phyloP scores from a whole-genome alignment of 495 filamentous ascomycete species.

The Hypoxylon fuscum region DNA sequence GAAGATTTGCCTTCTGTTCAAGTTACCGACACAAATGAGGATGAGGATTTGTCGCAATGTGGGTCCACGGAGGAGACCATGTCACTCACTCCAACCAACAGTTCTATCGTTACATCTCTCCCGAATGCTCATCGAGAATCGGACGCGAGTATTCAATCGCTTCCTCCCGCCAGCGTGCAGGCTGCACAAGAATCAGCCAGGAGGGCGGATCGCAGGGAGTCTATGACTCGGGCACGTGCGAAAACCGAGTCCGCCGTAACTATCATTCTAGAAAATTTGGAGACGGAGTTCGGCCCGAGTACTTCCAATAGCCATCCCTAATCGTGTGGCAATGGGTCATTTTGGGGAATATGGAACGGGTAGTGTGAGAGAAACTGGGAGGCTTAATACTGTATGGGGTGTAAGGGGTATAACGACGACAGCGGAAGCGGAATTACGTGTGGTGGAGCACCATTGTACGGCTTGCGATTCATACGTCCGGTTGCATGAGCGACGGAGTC shows the following conservation, averaged over 20 bases:
- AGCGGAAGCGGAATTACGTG: slow-evolving; percentile 7
- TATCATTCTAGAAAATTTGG: neutral
- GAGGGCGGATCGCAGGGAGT: slow-evolving; percentile 37
- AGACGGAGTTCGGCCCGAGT: slow-evolving; percentile 33
- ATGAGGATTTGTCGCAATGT: neutral
- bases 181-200: slow-evolving; percentile 39
- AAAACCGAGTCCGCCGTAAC: slow-evolving; percentile 34
- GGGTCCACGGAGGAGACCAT: neutral
- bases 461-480: slow-evolving; percentile 36
- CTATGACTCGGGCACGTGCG: slow-evolving; percentile 26
- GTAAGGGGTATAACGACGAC: slow-evolving; percentile 23
- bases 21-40: slow-evolving; percentile 21
- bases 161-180: slow-evolving; percentile 24
- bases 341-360: neutral
- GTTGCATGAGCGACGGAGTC: slow-evolving; percentile 42
- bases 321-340: slow-evolving; percentile 1
- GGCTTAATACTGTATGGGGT: slow-evolving; percentile 8
- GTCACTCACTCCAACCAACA: neutral
- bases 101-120: neutral
- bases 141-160: slow-evolving; percentile 5
- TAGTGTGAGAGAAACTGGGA: neutral
- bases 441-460: slow-evolving; percentile 26
- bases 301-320: slow-evolving; percentile 37
- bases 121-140: neutral
- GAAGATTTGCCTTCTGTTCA: slow-evolving; percentile 30